Evolutionary conservation across 2,329 filamentous ascomycete genomes (phyloP).

Genomic region (Endothia cerciana): DNA sequence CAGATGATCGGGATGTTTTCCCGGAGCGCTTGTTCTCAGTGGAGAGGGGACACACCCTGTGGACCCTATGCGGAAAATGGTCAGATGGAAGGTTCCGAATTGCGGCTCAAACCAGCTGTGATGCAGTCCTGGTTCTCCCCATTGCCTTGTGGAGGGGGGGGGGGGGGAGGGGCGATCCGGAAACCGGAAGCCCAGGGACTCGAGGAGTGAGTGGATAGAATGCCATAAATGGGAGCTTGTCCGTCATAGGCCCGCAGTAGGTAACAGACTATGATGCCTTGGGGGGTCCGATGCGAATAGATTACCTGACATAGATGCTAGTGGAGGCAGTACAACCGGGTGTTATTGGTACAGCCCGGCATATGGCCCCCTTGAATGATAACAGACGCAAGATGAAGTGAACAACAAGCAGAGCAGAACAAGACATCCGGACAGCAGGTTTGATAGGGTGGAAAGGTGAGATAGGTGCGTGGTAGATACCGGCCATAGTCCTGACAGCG

Average conservation of each 20-base stretch:
- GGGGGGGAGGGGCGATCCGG: background rate
- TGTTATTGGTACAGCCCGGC: background rate
- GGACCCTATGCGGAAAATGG: conserved; percentile 17
- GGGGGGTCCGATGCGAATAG: background rate
- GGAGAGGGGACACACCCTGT: conserved; percentile 14
- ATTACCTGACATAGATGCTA: background rate
- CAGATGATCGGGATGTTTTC: background rate
- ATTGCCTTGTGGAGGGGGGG: background rate
- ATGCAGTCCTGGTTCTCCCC: background rate
- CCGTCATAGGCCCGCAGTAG: background rate
- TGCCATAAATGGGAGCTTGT: background rate
- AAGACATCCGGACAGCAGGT: background rate
- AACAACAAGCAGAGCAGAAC: background rate
- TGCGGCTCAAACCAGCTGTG: conserved; percentile 6
- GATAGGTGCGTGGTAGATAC: background rate
- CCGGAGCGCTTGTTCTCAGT: background rate
- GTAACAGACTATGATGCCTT: background rate
- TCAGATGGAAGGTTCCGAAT: conserved; percentile 19
- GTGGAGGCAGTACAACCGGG: background rate
- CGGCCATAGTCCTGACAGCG: background rate
- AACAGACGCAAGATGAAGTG: background rate
- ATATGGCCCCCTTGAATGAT: background rate
- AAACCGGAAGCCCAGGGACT: background rate
- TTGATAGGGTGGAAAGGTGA: background rate
- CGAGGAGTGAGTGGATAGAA: no score